Conservation (phyloP, 2,329 filamentous ascomycete species). For the Fusarium protoensiforme region DNA sequence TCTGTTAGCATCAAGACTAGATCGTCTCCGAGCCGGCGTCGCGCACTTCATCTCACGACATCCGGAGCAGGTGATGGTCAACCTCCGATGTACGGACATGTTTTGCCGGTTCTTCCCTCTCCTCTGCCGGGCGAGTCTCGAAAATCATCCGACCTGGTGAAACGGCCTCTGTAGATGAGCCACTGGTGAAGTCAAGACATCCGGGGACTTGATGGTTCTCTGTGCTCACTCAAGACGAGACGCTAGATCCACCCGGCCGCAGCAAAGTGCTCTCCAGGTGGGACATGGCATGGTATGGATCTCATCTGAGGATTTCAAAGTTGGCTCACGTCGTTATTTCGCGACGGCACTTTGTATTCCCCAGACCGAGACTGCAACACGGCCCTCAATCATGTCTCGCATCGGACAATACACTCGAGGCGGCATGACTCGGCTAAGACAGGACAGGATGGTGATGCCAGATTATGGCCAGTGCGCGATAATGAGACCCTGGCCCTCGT, state of each 20-base stretch:
- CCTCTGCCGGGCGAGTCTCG: slow-evolving; percentile 3
- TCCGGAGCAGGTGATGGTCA: slow-evolving; percentile 25
- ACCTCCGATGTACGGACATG: slow-evolving; percentile 12
- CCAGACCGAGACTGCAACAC: slow-evolving; percentile 34
- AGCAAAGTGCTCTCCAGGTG: slow-evolving; percentile 19
- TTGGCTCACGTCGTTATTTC: slow-evolving; percentile 13
- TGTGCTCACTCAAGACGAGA: slow-evolving; percentile 12
- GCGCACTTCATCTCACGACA: slow-evolving; percentile 28
- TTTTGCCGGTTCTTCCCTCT: slow-evolving; percentile 20
- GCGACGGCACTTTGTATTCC: slow-evolving; percentile 22
- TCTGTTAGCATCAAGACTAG: slow-evolving; percentile 28
- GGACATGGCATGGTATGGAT: slow-evolving; percentile 22
- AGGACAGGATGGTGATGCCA: slow-evolving; percentile 17
- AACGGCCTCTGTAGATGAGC: slow-evolving; percentile 7
- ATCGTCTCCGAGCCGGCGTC: slow-evolving; percentile 27
- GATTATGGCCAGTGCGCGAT: slow-evolving; percentile 36
- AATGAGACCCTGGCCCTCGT: slow-evolving; percentile 24
- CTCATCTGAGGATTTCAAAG: slow-evolving; percentile 22
- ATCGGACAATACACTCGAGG: slow-evolving; percentile 27
- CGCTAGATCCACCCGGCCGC: slow-evolving; percentile 17
- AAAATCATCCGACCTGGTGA: slow-evolving; percentile 19
- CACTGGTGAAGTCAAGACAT: slow-evolving; percentile 6
- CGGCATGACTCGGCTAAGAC: slow-evolving; percentile 33
- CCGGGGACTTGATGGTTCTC: slow-evolving; percentile 7
- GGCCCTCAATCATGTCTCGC: slow-evolving; percentile 27